Evolutionary conservation across 352 stramenopile genomes (phyloP), one percentile per base, ranked within the genome.

Genomic region (Phytophthora lateralis): DNA sequence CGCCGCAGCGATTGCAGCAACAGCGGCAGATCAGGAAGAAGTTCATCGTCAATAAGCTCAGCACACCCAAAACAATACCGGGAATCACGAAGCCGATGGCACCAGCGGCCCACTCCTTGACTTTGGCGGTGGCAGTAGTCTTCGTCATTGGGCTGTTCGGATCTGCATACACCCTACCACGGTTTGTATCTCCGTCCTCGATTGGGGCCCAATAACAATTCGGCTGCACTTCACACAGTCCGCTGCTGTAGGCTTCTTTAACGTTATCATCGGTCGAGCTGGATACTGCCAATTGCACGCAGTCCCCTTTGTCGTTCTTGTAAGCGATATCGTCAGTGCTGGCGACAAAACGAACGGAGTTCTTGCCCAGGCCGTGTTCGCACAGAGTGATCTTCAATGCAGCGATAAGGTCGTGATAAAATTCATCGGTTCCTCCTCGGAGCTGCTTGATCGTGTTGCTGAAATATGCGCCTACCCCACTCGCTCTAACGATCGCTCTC

Each of bases 1-100:
- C 72, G 12, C 78, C 75, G 18, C 78, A 90, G 45, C 67, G 66
- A 62, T 88, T 89, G 76, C 81, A 90, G 60, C 81, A 90, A 55
- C 73, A 90, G 49, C 81, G 81, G 44, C 75, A 89, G 15, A 86
- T 49, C 15, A 88, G 41, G 51, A 88, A 90, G 39, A 90, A 76
- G 20, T 86, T 49, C 60, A 86, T 83, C 17, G 75, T 82, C 26
- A 90, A 46, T 18, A 90, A 11, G 42, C 72, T 86, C 20, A 86
- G 39, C 18, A 83, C 70, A 0, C 55, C 60, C 17, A 90, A 62
- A 15, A 85, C 69, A 24, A 88, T 70, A 2, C 76, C 76, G 0
- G 80, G 78, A 20, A 85, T 48, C 17, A 78, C 56, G 32, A 86
- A 85, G 30, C 79, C 66, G 26, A 71, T 62, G 20, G 88, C 44